These are phyloP conservation scores for Diaporthe sp. DNA, from an alignment of 2,329 filamentous ascomycete species.

Conservation along the genomic window DNA sequence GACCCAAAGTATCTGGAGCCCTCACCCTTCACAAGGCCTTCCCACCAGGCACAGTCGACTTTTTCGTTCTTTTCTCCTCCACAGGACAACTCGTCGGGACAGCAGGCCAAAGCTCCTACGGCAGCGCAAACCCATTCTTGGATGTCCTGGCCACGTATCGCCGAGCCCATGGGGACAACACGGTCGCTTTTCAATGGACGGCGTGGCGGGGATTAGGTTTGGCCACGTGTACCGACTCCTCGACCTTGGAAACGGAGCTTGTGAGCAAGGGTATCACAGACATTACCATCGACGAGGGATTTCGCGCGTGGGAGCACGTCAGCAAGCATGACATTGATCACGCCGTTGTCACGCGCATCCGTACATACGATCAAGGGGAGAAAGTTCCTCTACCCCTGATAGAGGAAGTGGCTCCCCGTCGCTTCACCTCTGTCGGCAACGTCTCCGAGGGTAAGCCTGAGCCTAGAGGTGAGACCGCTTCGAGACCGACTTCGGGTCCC, in stretches of 20 bases:
- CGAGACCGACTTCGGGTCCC: background rate
- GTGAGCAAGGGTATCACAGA: slow-evolving; percentile 7
- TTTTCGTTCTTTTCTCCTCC: slow-evolving; percentile 66
- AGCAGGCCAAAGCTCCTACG: slow-evolving; percentile 64
- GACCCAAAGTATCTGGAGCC: slow-evolving; percentile 65
- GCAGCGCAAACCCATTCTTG: slow-evolving; percentile 56
- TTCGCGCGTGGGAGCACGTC: slow-evolving; percentile 1
- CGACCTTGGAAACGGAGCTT: background rate
- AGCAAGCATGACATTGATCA: background rate
- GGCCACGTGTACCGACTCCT: slow-evolving; percentile 14
- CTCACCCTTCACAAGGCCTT: slow-evolving; percentile 66
- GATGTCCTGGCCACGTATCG: slow-evolving; percentile 54
- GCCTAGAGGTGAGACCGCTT: background rate
- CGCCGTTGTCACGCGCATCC: background rate
- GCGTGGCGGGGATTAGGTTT: slow-evolving; percentile 57
- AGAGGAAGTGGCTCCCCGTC: background rate
- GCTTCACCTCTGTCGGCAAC: background rate
- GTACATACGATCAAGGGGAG: background rate
- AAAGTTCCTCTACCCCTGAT: background rate
- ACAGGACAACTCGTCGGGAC: slow-evolving; percentile 63
- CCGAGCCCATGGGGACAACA: slow-evolving; percentile 50
- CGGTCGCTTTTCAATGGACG: slow-evolving; percentile 57
- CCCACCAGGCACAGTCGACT: slow-evolving; percentile 56
- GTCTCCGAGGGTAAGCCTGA: background rate
- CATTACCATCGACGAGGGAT: background rate